Conservation (phyloP, 139 green algal species). For the Microglena sp. region DNA sequence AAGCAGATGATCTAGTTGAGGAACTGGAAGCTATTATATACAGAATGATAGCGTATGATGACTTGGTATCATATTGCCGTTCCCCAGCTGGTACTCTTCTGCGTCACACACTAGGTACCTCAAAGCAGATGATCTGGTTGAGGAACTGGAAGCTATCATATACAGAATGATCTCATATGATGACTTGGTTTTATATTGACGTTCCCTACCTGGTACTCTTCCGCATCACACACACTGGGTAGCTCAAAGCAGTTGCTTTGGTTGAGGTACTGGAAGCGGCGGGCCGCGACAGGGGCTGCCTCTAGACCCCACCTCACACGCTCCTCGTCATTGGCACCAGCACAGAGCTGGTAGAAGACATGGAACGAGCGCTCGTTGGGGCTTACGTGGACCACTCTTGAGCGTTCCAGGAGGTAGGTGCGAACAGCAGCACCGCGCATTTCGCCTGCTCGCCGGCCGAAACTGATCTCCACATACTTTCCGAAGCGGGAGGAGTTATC, state of each 20-base stretch:
- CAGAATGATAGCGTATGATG: too few species aligned
- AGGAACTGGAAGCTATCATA: too few species aligned
- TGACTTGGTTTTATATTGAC: too few species aligned
- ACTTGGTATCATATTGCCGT: too few species aligned
- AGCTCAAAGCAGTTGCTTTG: constrained; percentile 76
- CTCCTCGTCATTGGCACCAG: constrained; percentile 68
- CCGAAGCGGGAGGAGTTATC: constrained; percentile 94
- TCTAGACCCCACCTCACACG: constrained; percentile 46
- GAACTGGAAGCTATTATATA: too few species aligned
- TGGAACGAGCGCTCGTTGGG: constrained; percentile 94
- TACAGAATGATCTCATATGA: too few species aligned
- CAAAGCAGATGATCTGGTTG: too few species aligned
- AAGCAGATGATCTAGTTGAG: too few species aligned
- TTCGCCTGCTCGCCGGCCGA: constrained; percentile 50
- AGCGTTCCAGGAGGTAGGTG: constrained; percentile 96
- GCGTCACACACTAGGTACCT: too few species aligned
- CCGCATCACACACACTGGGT: constrained; percentile 59
- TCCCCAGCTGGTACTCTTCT: too few species aligned
- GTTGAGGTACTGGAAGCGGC: constrained; percentile 74
- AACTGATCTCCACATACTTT: constrained; percentile 97
- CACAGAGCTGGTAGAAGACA: constrained; percentile 91
- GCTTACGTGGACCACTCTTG: constrained; percentile 74
- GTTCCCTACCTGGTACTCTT: too few species aligned
- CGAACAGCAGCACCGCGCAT: constrained; percentile 77
- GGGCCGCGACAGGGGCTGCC: too few species aligned